These are phyloP conservation scores for Candida sp. DNA, from an alignment of 1,139 yeast species.

Conservation along the genomic window DNA sequence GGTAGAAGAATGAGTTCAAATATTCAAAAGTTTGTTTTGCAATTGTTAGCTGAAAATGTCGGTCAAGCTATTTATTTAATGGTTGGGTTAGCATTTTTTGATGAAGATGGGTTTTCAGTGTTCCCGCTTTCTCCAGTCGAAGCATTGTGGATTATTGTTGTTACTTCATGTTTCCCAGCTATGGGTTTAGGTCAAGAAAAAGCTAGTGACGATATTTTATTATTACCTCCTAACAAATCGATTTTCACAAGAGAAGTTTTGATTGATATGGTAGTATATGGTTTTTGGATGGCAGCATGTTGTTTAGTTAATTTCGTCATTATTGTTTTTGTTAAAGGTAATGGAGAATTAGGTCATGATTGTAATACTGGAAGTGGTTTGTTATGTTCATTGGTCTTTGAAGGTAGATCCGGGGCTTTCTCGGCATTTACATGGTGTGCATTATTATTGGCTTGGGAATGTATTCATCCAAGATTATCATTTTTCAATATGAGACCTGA, in stretches of 20 bases:
- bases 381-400: constrained; percentile 56
- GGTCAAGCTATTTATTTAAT: constrained; percentile 44
- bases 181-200: constrained; percentile 38
- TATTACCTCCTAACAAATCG: constrained; percentile 25
- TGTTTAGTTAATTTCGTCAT: constrained; percentile 28
- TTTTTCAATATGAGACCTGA: constrained; percentile 68
- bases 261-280: constrained; percentile 30
- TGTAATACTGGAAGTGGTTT: constrained; percentile 13
- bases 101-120: constrained; percentile 27
- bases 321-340: constrained; percentile 27
- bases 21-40: constrained; percentile 47
- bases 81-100: constrained; percentile 34
- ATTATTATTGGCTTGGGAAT: constrained; percentile 78
- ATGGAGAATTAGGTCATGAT: constrained; percentile 27
- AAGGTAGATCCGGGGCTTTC: constrained; percentile 72
- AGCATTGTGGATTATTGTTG: constrained; percentile 35
- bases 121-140: constrained; percentile 36
- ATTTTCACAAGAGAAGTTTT: constrained; percentile 32
- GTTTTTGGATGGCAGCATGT: constrained; percentile 34
- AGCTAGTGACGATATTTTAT: constrained; percentile 28
- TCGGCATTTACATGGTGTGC: constrained; percentile 85
- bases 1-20: constrained; percentile 47
- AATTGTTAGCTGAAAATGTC: constrained; percentile 46
- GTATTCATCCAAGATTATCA: constrained; percentile 66
- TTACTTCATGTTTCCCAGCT: constrained; percentile 37